Conservation (phyloP, 2,329 filamentous ascomycete species). For the Nothophoma quercina region DNA sequence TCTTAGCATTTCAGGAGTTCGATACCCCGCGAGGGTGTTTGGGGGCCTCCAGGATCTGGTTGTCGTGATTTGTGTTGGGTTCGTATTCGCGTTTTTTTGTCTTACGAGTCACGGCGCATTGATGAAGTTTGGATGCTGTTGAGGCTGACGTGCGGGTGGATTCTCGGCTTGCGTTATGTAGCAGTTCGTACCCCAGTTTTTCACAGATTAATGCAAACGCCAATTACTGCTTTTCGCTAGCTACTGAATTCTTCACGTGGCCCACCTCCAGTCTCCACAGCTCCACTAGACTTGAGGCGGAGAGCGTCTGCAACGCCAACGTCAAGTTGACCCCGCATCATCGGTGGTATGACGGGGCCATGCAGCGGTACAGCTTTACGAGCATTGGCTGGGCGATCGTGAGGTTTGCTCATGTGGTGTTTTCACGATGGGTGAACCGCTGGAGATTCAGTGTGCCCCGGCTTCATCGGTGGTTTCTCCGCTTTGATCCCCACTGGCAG, state of each 20-base stretch:
- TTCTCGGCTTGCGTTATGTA: constrained; percentile 15
- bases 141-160: constrained; percentile 17
- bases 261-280: constrained; percentile 18
- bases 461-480: constrained; percentile 26
- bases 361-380: constrained; percentile 10
- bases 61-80: constrained; percentile 10
- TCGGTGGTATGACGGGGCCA: constrained; percentile 22
- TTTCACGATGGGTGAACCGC: constrained; percentile 3
- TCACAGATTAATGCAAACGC: constrained; percentile 16
- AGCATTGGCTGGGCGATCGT: constrained; percentile 9
- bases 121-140: constrained; percentile 12
- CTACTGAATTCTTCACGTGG: constrained; percentile 16
- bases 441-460: constrained; percentile 10
- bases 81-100: constrained; percentile 11
- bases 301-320: constrained; percentile 12
- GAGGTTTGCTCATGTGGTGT: constrained; percentile 10
- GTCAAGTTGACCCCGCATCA: constrained; percentile 29
- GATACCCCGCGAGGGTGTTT: constrained; percentile 24
- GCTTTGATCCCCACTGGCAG: constrained; percentile 31
- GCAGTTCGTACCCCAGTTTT: constrained; percentile 4
- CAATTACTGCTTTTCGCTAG: constrained; percentile 8
- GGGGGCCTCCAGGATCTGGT: neutral
- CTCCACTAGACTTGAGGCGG: constrained; percentile 12
- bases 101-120: constrained; percentile 4
- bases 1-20: constrained; percentile 24